phyloP scores from a whole-genome alignment of 805 yeast species.

The Teunomyces pallodes region DNA sequence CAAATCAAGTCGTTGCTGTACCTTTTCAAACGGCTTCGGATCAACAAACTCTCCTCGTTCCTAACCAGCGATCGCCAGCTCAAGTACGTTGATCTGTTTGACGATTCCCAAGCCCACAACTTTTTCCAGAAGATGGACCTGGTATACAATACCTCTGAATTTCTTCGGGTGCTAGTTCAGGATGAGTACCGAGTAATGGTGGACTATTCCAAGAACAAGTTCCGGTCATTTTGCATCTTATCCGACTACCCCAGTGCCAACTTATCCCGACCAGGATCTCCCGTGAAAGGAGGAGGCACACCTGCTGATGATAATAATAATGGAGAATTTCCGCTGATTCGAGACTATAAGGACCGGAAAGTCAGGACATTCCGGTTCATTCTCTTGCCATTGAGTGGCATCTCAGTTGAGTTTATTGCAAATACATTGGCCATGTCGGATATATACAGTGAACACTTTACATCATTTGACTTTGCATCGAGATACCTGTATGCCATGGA shows the following conservation, averaged over 20 bases:
- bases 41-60: constrained; percentile 45
- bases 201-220: constrained; percentile 66
- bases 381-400: constrained; percentile 17
- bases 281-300: constrained; percentile 13
- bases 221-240: constrained; percentile 58
- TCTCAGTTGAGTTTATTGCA: constrained; percentile 18
- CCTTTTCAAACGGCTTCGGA: constrained; percentile 50
- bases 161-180: constrained; percentile 38
- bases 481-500: constrained; percentile 40
- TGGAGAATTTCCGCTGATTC: constrained; percentile 16
- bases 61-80: constrained; percentile 19
- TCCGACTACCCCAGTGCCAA: constrained; percentile 43
- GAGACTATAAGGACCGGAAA: constrained; percentile 23
- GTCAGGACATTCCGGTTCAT: constrained; percentile 19
- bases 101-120: background rate
- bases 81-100: constrained; percentile 13
- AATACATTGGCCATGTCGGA: constrained; percentile 42
- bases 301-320: background rate
- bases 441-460: constrained; percentile 55
- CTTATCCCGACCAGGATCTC: constrained; percentile 18
- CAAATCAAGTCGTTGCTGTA: constrained; percentile 60
- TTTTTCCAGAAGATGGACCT: constrained; percentile 45
- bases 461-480: constrained; percentile 33
- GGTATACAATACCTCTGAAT: constrained; percentile 49
- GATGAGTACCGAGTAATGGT: constrained; percentile 66